These are phyloP conservation scores for Parastagonospora nodorum DNA, from an alignment of 2,329 filamentous ascomycete species.

Conservation along the genomic window DNA sequence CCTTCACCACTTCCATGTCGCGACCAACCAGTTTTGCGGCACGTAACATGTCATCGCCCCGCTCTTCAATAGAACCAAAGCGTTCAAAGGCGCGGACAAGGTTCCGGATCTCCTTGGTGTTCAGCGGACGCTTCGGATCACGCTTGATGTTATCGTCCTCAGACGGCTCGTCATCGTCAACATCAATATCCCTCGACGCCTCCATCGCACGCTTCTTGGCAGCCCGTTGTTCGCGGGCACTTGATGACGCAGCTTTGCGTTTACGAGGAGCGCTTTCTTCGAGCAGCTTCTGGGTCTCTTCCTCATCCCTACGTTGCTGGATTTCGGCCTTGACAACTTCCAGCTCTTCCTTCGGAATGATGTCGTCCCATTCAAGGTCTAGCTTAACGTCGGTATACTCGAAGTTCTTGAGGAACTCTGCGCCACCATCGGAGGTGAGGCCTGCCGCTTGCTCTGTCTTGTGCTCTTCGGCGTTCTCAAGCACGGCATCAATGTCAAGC, in stretches of 20 bases:
- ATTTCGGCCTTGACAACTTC: constrained; percentile 89
- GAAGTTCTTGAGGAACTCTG: constrained; percentile 87
- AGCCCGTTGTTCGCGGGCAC: constrained; percentile 66
- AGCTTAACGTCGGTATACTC: constrained; percentile 98
- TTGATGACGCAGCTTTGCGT: constrained; percentile 66
- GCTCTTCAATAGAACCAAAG: constrained; percentile 88
- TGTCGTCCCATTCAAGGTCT: constrained; percentile 95
- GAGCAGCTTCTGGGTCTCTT: constrained; percentile 79
- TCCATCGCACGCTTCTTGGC: constrained; percentile 72
- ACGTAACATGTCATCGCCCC: constrained; percentile 81
- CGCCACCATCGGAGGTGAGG: constrained; percentile 92
- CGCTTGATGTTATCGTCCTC: constrained; percentile 58
- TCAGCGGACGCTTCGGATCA: constrained; percentile 88
- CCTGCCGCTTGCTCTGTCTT: constrained; percentile 95
- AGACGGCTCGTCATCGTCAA: constrained; percentile 59
- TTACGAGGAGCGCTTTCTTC: constrained; percentile 85
- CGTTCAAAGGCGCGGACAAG: constrained; percentile 89
- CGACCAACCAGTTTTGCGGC: constrained; percentile 85
- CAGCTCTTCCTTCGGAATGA: constrained; percentile 92
- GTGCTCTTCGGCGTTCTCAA: constrained; percentile 95
- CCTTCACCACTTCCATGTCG: constrained; percentile 77
- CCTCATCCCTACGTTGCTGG: constrained; percentile 79
- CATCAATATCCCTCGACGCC: constrained; percentile 66
- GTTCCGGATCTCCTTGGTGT: constrained; percentile 90
- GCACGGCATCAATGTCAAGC: constrained; percentile 94